Base-by-base conservation (phyloP, 2,329 filamentous ascomycete genomes). In the Hymenoscyphus scutula region DNA sequence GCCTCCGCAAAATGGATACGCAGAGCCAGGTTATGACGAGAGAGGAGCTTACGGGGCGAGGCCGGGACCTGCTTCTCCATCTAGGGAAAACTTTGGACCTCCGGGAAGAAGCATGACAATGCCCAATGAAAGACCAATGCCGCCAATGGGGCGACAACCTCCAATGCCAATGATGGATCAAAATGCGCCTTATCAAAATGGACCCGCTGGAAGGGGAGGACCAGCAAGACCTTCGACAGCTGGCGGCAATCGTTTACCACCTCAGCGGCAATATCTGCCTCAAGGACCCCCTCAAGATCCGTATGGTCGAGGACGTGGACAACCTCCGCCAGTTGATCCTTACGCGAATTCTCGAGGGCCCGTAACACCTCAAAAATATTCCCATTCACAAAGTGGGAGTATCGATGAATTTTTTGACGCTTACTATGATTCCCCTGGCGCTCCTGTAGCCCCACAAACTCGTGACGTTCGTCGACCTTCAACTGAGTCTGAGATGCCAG, bases 21-120 rank as follows among this genome's bases (percentile, higher is more conserved):
- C 41, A 45, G 68, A 72, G 32, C 63, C 67, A 62, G 70, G 69
- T 3, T 71, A 69, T 63, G 64, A 68, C 54, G 68, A 72, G 62
- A 56, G 65, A 63, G 63, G 67, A 48, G 67, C 59, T 53, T 70
- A 70, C 64, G 67, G 61, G 37, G 27, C 27, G 27, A 29, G 27
- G 6, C 27, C 27, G 27, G 27, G 27, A 29, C 51, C 62, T 38
- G 38, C 59, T 25, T 67, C 69, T 23, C 68, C 68, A 23, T 55
- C 75, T 41, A 75, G 72, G 64, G 75, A 78, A 45, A 76, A 78
- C 5, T 85, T 82, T 67, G 82, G 77, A 0, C 80, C 82, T 1
- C 83, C 82, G 8, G 71, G 76, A n/a, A 78, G 85, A 68, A 88
- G 84, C 62, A 84, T 82, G 80, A 88, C 86, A 5, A 84, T 87